Evolutionary conservation across 2,329 filamentous ascomycete genomes (phyloP), one percentile per base, ranked within the genome.

Genomic region (Apiospora kogelbergensis): DNA sequence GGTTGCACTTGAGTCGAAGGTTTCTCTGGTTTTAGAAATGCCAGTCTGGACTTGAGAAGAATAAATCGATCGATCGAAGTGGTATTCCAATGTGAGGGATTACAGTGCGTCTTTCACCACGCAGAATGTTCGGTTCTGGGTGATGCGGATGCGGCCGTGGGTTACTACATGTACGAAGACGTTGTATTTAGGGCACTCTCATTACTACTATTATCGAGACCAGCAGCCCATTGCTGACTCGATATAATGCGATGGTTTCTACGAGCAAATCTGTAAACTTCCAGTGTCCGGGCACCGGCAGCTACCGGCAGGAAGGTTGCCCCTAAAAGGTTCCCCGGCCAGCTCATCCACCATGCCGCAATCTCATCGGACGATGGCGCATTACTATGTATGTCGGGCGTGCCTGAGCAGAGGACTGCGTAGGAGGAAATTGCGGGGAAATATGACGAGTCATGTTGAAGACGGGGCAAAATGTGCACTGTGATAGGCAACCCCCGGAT

Each of bases 281-380:
- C 17, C 48, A 57, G 48, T 33, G 26, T 37, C 53, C 30, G 53
- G 53, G 30, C 53, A 37, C 30, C 53, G 53, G 53, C 53, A 60
- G 53, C 53, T 60, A 60, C 53, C 30, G 53, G 26, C 53, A 60
- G 53, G 30, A 60, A 60, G 53, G 53, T 60, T 60, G 30, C 26
- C 53, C 33, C 30, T 37, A 33, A n/a, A 37, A 15, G 30, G 20
- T 33, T 37, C 37, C 30, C 53, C 53, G 53, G 3, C 40, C 20
- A 60, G 30, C 48, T 17, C 30, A 33, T 20, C 22, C 45, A 22
- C 24, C 48, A 26, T 48, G 11, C 24, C 46, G 46, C 24, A 33
- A 60, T 37, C 30, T 9, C 30, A 60, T 60, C 53, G 30, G 53
- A 60, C 53, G 30, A 37, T 60, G 53, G 53, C 53, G 53, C 48